A percentile compares a stretch with the other conserved stretches of the same genome.
Evolutionary conservation across 2,329 filamentous ascomycete genomes (phyloP).

Genomic region (Aspergillus pseudonomiae): DNA sequence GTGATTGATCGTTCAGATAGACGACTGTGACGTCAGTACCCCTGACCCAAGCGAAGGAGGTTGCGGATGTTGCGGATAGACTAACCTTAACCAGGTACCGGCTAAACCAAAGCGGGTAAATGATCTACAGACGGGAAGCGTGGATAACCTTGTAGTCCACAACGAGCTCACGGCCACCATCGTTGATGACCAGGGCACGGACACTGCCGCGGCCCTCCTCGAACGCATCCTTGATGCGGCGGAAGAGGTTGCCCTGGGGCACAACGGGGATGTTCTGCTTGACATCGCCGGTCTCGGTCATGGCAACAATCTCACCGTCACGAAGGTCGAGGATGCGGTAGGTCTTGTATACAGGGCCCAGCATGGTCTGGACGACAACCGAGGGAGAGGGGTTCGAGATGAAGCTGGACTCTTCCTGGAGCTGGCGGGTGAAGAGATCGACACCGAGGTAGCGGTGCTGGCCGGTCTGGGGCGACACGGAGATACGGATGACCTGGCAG

Average conservation of each 20-base stretch:
- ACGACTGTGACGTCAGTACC: slow-evolving; percentile 11
- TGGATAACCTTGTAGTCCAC: slow-evolving; percentile 99
- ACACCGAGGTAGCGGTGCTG: slow-evolving; percentile 99
- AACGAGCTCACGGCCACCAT: slow-evolving; percentile 88
- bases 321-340: slow-evolving; percentile 98
- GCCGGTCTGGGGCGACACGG: slow-evolving; percentile 93
- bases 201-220: slow-evolving; percentile 90
- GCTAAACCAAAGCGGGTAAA: slow-evolving; percentile 18
- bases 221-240: slow-evolving; percentile 80
- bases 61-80: slow-evolving; percentile 2
- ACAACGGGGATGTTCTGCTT: slow-evolving; percentile 93
- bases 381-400: slow-evolving; percentile 95
- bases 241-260: slow-evolving; percentile 89
- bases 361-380: slow-evolving; percentile 99
- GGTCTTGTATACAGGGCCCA: slow-evolving; percentile 99
- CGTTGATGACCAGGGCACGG: slow-evolving; percentile 92
- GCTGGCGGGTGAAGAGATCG: slow-evolving; percentile 99
- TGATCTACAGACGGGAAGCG: slow-evolving; percentile 64
- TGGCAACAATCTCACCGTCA: slow-evolving; percentile 83
- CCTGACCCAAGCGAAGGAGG: not conserved
- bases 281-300: slow-evolving; percentile 98
- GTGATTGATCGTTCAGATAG: slow-evolving; percentile 22
- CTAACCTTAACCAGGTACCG: slow-evolving; percentile 5
- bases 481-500: slow-evolving; percentile 99
- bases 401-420: slow-evolving; percentile 98